Conservation (phyloP, 2,329 filamentous ascomycete species). For the Diaporthe citri region DNA sequence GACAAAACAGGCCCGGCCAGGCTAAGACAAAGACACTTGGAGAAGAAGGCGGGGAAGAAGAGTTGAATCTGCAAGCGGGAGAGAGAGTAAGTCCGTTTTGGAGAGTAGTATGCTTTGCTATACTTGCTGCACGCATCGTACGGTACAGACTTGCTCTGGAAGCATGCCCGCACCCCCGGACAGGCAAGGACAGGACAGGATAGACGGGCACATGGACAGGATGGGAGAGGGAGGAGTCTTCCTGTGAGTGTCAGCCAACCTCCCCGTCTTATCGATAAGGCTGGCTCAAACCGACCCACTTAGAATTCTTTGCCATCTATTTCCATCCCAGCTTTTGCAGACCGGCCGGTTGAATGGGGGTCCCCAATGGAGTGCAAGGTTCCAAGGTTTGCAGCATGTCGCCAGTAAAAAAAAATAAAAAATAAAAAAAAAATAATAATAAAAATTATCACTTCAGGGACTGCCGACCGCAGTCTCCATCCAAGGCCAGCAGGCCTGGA, state of each 20-base stretch:
- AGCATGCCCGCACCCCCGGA: not conserved
- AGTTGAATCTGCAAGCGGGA: not conserved
- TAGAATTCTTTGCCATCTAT: constrained; percentile 17
- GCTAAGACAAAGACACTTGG: not conserved
- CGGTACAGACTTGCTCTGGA: not conserved
- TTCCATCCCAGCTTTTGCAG: constrained; percentile 9
- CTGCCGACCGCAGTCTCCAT: not conserved
- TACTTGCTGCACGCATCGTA: not conserved
- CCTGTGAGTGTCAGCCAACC: not conserved
- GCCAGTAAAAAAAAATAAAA: not conserved
- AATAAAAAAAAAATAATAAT: not conserved
- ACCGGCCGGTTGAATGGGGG: not conserved
- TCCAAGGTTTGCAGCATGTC: not conserved
- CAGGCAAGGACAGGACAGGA: not conserved
- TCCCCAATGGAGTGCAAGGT: not conserved
- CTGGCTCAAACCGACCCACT: not conserved
- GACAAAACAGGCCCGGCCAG: not conserved
- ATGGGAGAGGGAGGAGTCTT: not conserved
- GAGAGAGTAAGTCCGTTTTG: not conserved
- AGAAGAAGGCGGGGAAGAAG: not conserved
- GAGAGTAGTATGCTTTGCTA: not conserved
- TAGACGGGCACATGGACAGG: not conserved
- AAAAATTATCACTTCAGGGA: not conserved
- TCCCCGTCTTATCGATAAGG: constrained; percentile 29
- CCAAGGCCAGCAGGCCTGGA: constrained; percentile 1